Evolutionary conservation across 1,284 basidiomycete genomes (phyloP).

Genomic region (Tylopilus sp.): DNA sequence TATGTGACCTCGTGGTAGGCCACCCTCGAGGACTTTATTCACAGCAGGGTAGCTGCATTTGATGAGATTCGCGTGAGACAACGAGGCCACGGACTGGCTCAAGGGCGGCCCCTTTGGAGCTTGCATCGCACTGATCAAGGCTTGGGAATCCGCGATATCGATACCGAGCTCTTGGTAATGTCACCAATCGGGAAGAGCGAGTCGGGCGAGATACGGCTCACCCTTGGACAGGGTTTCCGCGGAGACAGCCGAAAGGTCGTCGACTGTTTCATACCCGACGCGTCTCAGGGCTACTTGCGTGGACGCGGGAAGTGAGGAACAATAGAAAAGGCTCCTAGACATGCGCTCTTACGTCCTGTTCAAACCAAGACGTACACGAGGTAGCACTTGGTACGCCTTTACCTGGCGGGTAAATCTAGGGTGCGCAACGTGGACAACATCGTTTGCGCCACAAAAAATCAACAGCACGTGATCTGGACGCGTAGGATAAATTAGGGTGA

Average conservation of each 20-base stretch:
- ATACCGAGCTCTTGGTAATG: slow-evolving; percentile 44
- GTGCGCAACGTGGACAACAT: slow-evolving; percentile 8
- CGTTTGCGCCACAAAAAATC: slow-evolving; percentile 5
- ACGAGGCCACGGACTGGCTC: slow-evolving; percentile 55
- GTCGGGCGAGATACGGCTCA: slow-evolving; percentile 18
- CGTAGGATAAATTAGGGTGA: slow-evolving; percentile 33
- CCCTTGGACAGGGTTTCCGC: slow-evolving; percentile 45
- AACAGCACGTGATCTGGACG: slow-evolving; percentile 34
- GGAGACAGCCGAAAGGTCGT: slow-evolving; percentile 41
- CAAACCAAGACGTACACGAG: neutral
- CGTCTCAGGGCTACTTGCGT: slow-evolving; percentile 38
- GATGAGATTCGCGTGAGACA: slow-evolving; percentile 35
- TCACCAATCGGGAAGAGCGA: neutral
- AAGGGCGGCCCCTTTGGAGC: slow-evolving; percentile 34
- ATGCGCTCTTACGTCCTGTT: slow-evolving; percentile 13
- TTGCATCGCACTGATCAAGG: slow-evolving; percentile 43
- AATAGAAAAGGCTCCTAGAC: slow-evolving; percentile 31
- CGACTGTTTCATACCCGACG: slow-evolving; percentile 50
- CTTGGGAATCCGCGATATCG: slow-evolving; percentile 40
- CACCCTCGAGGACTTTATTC: slow-evolving; percentile 57
- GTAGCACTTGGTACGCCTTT: slow-evolving; percentile 8
- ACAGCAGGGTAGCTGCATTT: slow-evolving; percentile 43
- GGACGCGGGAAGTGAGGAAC: slow-evolving; percentile 25
- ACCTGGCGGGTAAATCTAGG: slow-evolving; percentile 7
- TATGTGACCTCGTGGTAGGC: slow-evolving; percentile 54